These are phyloP conservation scores for Dothistroma septosporum DNA, from an alignment of 2,329 filamentous ascomycete genomes.

Conservation along the genomic window DNA sequence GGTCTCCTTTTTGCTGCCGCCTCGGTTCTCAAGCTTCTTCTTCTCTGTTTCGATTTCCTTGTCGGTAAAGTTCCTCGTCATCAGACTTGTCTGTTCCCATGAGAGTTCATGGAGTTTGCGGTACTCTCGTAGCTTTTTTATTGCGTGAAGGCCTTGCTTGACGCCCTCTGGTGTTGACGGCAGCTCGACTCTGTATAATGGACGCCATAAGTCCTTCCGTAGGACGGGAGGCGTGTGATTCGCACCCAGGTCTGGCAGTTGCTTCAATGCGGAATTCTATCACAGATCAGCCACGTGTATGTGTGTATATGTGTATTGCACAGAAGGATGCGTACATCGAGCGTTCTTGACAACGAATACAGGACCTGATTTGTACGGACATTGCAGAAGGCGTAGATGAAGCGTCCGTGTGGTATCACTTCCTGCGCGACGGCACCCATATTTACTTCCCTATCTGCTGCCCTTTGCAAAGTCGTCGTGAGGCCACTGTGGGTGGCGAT, in stretches of 20 bases:
- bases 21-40: constrained; percentile 34
- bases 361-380: constrained; percentile 61
- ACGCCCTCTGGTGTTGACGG: constrained; percentile 37
- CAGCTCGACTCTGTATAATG: constrained; percentile 57
- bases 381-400: constrained; percentile 61
- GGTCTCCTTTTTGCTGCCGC: constrained; percentile 32
- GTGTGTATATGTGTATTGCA: too few relatives aligned
- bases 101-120: constrained; percentile 55
- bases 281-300: background rate
- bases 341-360: constrained; percentile 55
- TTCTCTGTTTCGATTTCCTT: constrained; percentile 41
- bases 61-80: constrained; percentile 37
- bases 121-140: constrained; percentile 57
- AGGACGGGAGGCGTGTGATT: constrained; percentile 56
- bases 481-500: background rate
- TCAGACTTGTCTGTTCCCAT: constrained; percentile 39
- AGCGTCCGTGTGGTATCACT: constrained; percentile 41
- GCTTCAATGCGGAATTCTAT: constrained; percentile 47
- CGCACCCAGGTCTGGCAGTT: constrained; percentile 61
- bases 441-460: background rate
- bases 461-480: background rate
- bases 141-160: constrained; percentile 51
- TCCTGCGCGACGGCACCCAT: background rate
- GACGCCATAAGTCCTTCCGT: constrained; percentile 61
- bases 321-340: constrained; percentile 49